phyloP scores from a whole-genome alignment of 228 moss, liverwort and hornwort genomes.

The Sphagnum magellanicum region DNA sequence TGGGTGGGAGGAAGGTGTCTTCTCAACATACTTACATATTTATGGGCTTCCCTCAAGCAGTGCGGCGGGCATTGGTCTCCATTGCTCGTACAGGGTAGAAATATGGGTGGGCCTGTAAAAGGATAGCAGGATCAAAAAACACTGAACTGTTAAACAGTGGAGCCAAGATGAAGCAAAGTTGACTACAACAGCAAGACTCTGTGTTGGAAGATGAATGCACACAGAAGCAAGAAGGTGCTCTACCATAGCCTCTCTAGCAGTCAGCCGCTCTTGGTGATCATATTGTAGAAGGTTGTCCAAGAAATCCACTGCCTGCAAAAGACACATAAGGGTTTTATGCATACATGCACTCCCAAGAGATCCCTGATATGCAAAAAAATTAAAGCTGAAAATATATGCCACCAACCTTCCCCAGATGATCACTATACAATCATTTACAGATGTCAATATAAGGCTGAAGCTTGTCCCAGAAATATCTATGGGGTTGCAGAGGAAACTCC shows the following conservation, averaged over 20 bases:
- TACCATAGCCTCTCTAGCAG: constrained; percentile 22
- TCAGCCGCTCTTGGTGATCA: constrained; percentile 22
- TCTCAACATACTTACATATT: no score
- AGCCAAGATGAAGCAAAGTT: no score
- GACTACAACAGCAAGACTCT: not conserved
- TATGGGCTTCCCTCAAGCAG: not conserved
- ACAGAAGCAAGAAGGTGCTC: not conserved
- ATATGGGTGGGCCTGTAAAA: constrained; percentile 14
- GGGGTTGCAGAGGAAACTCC: no score
- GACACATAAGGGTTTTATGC: not conserved
- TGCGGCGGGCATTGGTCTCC: constrained; percentile 5
- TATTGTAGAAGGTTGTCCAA: constrained; percentile 21
- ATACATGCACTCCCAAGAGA: no score
- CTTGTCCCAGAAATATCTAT: no score
- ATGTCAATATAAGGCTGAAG: no score
- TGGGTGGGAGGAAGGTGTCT: no score
- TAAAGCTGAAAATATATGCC: not conserved
- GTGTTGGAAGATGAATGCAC: not conserved
- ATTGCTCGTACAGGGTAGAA: constrained; percentile 15
- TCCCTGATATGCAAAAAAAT: not conserved
- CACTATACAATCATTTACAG: not conserved
- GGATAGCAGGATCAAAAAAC: not conserved
- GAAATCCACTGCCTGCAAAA: constrained; percentile 13
- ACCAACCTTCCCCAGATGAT: not conserved
- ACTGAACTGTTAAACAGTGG: no score